Conservation (phyloP, 1,284 basidiomycete genomes). For the Ganoderma multipileum region DNA sequence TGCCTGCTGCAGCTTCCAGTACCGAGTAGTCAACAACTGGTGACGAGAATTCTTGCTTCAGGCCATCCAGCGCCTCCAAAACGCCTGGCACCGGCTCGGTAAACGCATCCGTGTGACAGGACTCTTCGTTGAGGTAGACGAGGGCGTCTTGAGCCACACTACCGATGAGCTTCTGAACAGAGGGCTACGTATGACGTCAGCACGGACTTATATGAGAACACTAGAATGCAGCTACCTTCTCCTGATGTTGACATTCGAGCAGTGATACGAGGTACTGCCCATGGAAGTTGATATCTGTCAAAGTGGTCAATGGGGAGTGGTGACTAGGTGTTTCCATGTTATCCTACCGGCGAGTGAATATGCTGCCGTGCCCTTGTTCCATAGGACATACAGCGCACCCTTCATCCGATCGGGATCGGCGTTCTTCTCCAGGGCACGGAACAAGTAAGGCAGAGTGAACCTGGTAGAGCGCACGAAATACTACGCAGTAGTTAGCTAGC, state of each 20-base stretch:
- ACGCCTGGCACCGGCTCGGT: constrained; percentile 53
- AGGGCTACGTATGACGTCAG: constrained; percentile 61
- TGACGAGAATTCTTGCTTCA: constrained; percentile 57
- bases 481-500: constrained; percentile 43
- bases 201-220: background rate
- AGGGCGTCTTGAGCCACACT: constrained; percentile 76
- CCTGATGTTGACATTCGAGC: constrained; percentile 88
- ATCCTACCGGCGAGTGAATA: constrained; percentile 68
- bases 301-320: background rate
- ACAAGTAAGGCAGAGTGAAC: constrained; percentile 74
- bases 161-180: constrained; percentile 87
- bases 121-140: constrained; percentile 65
- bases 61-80: constrained; percentile 49
- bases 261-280: constrained; percentile 74
- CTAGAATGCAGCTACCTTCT: constrained; percentile 66
- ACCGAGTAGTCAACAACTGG: constrained; percentile 52
- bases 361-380: constrained; percentile 78
- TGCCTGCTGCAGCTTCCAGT: constrained; percentile 49
- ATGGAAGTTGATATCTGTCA: constrained; percentile 71
- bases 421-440: constrained; percentile 77
- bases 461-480: constrained; percentile 86
- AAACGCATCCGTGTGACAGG: constrained; percentile 66
- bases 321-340: background rate
- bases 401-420: constrained; percentile 95
- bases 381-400: constrained; percentile 89